A percentile compares a stretch with the other conserved stretches of the same genome.
These are phyloP conservation scores for Hypholoma sublateritium DNA, from an alignment of 768 basidiomycete genomes.

Conservation along the genomic window DNA sequence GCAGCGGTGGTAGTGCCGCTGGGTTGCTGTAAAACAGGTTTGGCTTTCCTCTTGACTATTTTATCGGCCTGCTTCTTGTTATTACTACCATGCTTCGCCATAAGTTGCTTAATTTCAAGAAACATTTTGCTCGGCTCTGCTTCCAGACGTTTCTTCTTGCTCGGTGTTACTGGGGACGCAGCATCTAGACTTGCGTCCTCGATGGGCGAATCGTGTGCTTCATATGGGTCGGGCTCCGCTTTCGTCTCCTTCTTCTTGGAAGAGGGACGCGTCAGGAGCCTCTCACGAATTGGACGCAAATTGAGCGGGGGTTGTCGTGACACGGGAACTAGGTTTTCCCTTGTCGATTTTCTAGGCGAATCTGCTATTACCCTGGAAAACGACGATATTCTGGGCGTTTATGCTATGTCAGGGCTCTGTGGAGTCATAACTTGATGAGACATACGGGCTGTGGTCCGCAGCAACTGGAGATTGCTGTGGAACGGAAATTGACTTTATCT, in stretches of 20 bases:
- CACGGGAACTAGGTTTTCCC: background rate
- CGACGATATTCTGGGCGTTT: constrained; percentile 15
- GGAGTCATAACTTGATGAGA: background rate
- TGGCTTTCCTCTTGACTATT: constrained; percentile 23
- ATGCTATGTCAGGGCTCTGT: background rate
- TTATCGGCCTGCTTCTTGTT: constrained; percentile 31
- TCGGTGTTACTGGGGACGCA: constrained; percentile 4
- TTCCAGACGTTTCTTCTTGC: constrained; percentile 12
- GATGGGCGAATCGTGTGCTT: constrained; percentile 32
- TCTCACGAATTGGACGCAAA: constrained; percentile 13
- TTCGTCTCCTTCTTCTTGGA: constrained; percentile 5
- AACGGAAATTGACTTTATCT: constrained; percentile 2
- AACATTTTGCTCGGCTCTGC: constrained; percentile 29
- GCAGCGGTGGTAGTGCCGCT: constrained; percentile 8
- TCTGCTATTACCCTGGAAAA: constrained; percentile 11
- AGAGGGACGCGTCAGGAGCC: background rate
- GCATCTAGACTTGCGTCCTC: constrained; percentile 27
- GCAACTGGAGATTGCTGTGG: constrained; percentile 10
- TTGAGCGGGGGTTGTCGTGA: constrained; percentile 15
- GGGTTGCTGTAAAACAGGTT: constrained; percentile 10
- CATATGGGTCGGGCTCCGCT: background rate
- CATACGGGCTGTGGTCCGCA: constrained; percentile 22
- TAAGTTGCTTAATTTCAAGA: constrained; percentile 33
- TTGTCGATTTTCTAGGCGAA: background rate
- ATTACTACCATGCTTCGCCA: constrained; percentile 29